Base-by-base conservation (phyloP, 164 flowering plant genomes). In the Macadamia integrifolia region DNA sequence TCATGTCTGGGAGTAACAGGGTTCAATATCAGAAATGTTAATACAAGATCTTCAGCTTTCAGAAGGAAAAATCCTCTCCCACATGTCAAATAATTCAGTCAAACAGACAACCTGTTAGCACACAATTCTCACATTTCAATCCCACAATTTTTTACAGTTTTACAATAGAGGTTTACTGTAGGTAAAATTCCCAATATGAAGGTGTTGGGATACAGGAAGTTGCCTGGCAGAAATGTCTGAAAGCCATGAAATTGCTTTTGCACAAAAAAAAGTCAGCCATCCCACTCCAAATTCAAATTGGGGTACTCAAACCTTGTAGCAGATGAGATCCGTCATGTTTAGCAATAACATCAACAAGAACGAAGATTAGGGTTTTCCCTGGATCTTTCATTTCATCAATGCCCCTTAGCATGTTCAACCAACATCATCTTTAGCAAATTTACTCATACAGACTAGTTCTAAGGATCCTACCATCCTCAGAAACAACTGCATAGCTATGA, bases 231-330 rank as follows among this genome's bases (percentile, higher is more conserved):
- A 58, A 58, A 67, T 67, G 11, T 58, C 56, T 58, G 69, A 59
- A 67, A 67, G 63, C 61, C 50, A 59, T 9, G 35, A 18, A 43
- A 58, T 58, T 15, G 28, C 62, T 67, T 59, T 59, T 53, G 9
- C 3, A 15, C 50, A 66, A 23, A 28, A 52, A 14, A 18, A 35
- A 32, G 28, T 28, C 12, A 15, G 30, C 18, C 9, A 15, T 2
- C n/a, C 4, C 53, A 57, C 31, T 31, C 13, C 10, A 57, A 18
- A 57, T 31, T 13, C 32, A 31, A 12, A 6, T 13, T 23, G 12
- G 44, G 43, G 42, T 7, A 17, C 40, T 60, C 30, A 57, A 57
- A 60, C 9, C 2, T 60, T 32, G 17, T 13, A 30, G n/a, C 62
- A 60, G 14, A n/a, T 60, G 44, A 60, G 44, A 31, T 31, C 17